phyloP scores from a whole-genome alignment of 2,329 filamentous ascomycete species.

The Akanthomyces uredinophilus region DNA sequence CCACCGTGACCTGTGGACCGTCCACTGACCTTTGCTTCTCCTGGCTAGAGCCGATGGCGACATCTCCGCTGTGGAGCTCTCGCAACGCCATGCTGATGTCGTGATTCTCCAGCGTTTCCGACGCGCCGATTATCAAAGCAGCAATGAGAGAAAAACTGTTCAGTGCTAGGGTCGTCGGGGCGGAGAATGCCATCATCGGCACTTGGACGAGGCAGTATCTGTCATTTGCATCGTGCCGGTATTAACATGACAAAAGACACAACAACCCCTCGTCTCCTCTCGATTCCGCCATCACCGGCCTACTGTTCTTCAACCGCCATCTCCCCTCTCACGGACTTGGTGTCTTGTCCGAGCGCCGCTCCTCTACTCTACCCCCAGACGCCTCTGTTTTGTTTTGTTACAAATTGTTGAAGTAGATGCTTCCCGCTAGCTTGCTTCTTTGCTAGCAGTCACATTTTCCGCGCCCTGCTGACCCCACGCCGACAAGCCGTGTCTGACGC shows the following conservation, averaged over 20 bases:
- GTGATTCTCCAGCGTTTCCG: constrained; percentile 7
- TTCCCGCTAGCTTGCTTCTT: not conserved
- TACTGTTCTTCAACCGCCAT: not conserved
- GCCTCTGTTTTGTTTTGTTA: not conserved
- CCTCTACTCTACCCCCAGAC: not conserved
- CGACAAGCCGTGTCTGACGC: constrained; percentile 11
- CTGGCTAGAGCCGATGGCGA: constrained; percentile 14
- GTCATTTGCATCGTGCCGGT: not conserved
- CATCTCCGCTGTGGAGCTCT: constrained; percentile 13
- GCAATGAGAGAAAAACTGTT: not conserved
- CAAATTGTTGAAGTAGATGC: too few species aligned
- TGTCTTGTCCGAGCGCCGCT: not conserved
- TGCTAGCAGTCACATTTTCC: not conserved
- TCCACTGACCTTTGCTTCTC: constrained; percentile 3
- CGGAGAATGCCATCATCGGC: not conserved
- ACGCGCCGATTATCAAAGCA: not conserved
- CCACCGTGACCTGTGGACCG: not conserved
- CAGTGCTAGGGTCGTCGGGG: constrained; percentile 3
- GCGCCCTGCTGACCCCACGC: constrained; percentile 12
- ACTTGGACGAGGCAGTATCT: not conserved
- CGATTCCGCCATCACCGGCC: not conserved
- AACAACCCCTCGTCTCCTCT: not conserved
- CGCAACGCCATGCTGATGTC: constrained; percentile 11
- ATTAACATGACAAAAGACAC: not conserved
- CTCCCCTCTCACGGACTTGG: not conserved